These are phyloP conservation scores for Kazachstania taianensis DNA, from an alignment of 805 yeast genomes.

Conservation along the genomic window DNA sequence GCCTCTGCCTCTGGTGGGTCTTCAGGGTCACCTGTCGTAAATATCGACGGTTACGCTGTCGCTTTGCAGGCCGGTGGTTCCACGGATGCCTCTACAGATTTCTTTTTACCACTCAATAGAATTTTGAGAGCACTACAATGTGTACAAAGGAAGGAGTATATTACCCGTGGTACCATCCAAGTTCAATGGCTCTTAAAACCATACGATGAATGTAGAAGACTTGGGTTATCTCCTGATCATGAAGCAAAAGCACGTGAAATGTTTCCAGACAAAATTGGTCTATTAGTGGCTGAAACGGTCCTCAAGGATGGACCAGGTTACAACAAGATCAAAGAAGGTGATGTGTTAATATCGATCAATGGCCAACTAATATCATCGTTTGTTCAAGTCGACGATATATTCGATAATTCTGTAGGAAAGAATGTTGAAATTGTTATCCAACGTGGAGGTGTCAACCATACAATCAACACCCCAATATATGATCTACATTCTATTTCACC, in stretches of 20 bases:
- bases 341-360: conserved; percentile 65
- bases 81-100: conserved; percentile 85
- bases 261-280: conserved; percentile 69
- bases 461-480: conserved; percentile 46
- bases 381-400: conserved; percentile 69
- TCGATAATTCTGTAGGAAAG: conserved; percentile 61
- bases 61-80: conserved; percentile 94
- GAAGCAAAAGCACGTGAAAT: conserved; percentile 57
- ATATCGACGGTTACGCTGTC: conserved; percentile 75
- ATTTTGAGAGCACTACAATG: conserved; percentile 74
- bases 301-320: conserved; percentile 83
- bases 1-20: conserved; percentile 95
- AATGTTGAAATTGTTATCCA: conserved; percentile 49
- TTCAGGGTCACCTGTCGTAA: conserved; percentile 93
- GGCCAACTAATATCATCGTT: conserved; percentile 57
- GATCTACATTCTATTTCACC: conserved; percentile 81
- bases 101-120: conserved; percentile 77
- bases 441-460: conserved; percentile 59
- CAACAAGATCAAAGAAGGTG: conserved; percentile 69
- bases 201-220: conserved; percentile 79
- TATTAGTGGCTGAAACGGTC: conserved; percentile 72
- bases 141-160: conserved; percentile 45
- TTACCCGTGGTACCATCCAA: conserved; percentile 87
- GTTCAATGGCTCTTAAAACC: conserved; percentile 83
- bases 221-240: conserved; percentile 68